These are phyloP conservation scores for Linnemannia hyalina DNA, from an alignment of 192 early-diverging fungal genomes.

Conservation along the genomic window DNA sequence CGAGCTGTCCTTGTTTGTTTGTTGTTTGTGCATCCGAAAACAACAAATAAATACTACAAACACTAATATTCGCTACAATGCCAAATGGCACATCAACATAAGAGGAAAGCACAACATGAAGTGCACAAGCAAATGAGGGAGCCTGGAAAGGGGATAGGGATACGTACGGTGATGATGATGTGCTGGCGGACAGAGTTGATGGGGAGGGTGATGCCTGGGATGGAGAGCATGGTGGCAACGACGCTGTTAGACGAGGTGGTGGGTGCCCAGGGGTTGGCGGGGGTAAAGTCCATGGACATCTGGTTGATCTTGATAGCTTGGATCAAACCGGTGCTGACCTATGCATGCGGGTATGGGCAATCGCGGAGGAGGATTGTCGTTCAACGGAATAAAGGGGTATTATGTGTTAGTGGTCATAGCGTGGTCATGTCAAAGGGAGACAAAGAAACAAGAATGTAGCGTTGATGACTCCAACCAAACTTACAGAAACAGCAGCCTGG, in stretches of 20 bases:
- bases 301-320: constrained; percentile 48
- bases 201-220: constrained; percentile 26
- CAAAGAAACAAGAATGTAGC: not conserved
- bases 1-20: too few species aligned
- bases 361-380: not conserved
- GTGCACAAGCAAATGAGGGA: not conserved
- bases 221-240: constrained; percentile 42
- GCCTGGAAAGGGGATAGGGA: not conserved
- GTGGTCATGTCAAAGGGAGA: too few species aligned
- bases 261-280: constrained; percentile 50
- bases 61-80: too few species aligned
- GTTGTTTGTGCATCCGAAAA: too few species aligned
- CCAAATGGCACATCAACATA: too few species aligned
- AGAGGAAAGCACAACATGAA: not conserved
- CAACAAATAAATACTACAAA: too few species aligned
- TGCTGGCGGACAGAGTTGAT: constrained; percentile 16
- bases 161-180: constrained; percentile 17
- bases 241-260: constrained; percentile 49
- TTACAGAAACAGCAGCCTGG: constrained; percentile 27
- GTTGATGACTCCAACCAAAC: not conserved
- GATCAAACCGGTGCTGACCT: constrained; percentile 37
- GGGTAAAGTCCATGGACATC: constrained; percentile 60
- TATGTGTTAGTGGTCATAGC: not conserved
- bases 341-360: not conserved
- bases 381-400: not conserved